A percentile compares a stretch with the other conserved stretches of the same genome.
Conservation (phyloP, 306 rosid species). For the Datisca glomerata region DNA sequence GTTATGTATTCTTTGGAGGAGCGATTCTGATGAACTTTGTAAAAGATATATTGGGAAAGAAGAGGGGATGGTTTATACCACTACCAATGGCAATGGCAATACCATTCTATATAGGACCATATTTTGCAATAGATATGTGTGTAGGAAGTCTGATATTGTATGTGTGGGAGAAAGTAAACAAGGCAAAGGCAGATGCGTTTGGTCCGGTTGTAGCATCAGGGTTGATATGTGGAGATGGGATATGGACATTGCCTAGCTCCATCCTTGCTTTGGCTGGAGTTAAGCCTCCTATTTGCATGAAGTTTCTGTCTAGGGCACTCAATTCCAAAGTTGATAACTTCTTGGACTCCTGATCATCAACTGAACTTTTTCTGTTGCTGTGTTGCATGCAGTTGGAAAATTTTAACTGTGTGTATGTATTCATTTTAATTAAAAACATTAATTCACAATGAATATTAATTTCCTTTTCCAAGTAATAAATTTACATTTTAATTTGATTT, state of each 20-base stretch:
- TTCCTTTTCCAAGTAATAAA: no score
- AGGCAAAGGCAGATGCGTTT: constrained; percentile 27
- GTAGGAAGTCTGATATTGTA: constrained; percentile 28
- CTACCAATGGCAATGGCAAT: constrained; percentile 47
- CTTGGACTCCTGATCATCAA: constrained; percentile 3
- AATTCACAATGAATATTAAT: no score
- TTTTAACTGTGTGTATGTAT: no score
- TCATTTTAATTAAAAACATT: no score
- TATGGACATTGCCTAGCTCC: constrained; percentile 38
- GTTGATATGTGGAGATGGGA: constrained; percentile 38
- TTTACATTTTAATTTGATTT: no score
- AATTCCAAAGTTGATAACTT: constrained; percentile 18
- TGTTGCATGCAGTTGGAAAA: no score
- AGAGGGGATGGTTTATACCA: constrained; percentile 24
- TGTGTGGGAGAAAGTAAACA: constrained; percentile 26
- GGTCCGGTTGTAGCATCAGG: constrained; percentile 39
- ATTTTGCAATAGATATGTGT: constrained; percentile 35
- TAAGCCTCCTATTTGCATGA: constrained; percentile 41
- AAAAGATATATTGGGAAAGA: constrained; percentile 21
- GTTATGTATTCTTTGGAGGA: constrained; percentile 20
- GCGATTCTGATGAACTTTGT: constrained; percentile 24
- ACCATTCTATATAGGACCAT: constrained; percentile 33
- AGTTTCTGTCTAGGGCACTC: constrained; percentile 23
- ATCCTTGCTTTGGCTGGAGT: constrained; percentile 27
- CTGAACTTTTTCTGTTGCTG: no score